Percentiles rank a stretch among this genome's conserved stretches.
Conservation (phyloP, 2,329 filamentous ascomycete genomes). For the Sporothrix curviconia region DNA sequence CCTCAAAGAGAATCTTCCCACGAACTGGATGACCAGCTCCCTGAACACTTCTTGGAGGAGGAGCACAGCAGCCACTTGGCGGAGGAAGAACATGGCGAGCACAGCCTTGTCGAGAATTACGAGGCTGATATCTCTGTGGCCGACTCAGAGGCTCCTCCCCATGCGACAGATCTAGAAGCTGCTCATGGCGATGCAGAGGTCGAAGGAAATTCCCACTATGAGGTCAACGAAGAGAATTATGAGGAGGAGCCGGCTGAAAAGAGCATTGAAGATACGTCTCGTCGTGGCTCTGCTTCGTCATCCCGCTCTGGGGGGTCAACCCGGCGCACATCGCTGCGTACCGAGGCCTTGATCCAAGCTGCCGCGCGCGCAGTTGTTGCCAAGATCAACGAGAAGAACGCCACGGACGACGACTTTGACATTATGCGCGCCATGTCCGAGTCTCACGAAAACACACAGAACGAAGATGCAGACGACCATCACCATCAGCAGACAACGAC, state of each 20-base stretch:
- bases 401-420: constrained; percentile 1
- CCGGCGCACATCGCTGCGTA: constrained; percentile 37
- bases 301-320: constrained; percentile 19
- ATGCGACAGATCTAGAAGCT: background rate
- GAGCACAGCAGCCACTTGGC: background rate
- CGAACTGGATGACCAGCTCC: too few species aligned
- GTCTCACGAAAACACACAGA: background rate
- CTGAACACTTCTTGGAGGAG: background rate
- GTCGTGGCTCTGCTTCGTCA: constrained; percentile 1
- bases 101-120: background rate
- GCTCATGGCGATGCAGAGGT: background rate
- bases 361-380: constrained; percentile 46
- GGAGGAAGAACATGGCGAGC: background rate
- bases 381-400: constrained; percentile 36
- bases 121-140: constrained; percentile 3
- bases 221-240: constrained; percentile 10
- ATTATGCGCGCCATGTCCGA: background rate
- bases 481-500: constrained; percentile 14
- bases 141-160: background rate
- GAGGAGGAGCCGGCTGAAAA: background rate
- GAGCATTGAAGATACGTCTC: background rate
- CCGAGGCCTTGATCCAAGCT: constrained; percentile 48
- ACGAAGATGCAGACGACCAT: background rate
- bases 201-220: too few species aligned
- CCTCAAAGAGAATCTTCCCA: too few species aligned